Percentiles rank a stretch among this genome's conserved stretches.
phyloP scores from a whole-genome alignment of 2,329 filamentous ascomycete genomes.

The Trichoderma aggressivum region DNA sequence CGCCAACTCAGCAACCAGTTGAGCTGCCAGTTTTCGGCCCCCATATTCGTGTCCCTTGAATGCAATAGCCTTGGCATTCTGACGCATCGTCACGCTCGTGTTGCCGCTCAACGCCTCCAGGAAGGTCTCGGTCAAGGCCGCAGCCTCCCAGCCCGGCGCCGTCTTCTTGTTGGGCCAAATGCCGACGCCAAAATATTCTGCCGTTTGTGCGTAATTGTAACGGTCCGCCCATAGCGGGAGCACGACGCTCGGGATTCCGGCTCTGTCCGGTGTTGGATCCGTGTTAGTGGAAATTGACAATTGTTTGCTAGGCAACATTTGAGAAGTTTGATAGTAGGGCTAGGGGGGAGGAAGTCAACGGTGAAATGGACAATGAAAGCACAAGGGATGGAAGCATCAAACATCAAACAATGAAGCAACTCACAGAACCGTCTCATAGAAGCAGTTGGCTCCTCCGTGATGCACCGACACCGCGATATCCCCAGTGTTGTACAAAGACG shows the following conservation, averaged over 20 bases:
- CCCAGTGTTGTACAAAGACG: slow-evolving; percentile 35
- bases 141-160: slow-evolving; percentile 31
- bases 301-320: too few relatives aligned
- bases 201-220: slow-evolving; percentile 43
- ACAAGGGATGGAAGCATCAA: not conserved
- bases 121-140: slow-evolving; percentile 29
- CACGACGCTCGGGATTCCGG: slow-evolving; percentile 44
- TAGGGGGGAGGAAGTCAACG: not conserved
- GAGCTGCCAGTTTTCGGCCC: slow-evolving; percentile 15
- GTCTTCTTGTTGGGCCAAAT: slow-evolving; percentile 35
- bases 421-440: slow-evolving; percentile 33
- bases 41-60: slow-evolving; percentile 12
- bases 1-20: slow-evolving; percentile 8
- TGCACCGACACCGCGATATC: slow-evolving; percentile 36
- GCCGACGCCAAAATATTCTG: slow-evolving; percentile 42
- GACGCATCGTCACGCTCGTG: slow-evolving; percentile 17
- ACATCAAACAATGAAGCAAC: not conserved
- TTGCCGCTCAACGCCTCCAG: slow-evolving; percentile 23
- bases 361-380: not conserved
- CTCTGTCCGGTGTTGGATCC: slow-evolving; percentile 25
- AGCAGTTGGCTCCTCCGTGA: slow-evolving; percentile 41
- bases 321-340: not conserved
- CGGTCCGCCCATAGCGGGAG: slow-evolving; percentile 46
- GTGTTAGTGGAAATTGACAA: not conserved
- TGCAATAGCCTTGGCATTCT: slow-evolving; percentile 24